phyloP scores from a whole-genome alignment of 306 rosid genomes.

The Sechiopsis laciniata region DNA sequence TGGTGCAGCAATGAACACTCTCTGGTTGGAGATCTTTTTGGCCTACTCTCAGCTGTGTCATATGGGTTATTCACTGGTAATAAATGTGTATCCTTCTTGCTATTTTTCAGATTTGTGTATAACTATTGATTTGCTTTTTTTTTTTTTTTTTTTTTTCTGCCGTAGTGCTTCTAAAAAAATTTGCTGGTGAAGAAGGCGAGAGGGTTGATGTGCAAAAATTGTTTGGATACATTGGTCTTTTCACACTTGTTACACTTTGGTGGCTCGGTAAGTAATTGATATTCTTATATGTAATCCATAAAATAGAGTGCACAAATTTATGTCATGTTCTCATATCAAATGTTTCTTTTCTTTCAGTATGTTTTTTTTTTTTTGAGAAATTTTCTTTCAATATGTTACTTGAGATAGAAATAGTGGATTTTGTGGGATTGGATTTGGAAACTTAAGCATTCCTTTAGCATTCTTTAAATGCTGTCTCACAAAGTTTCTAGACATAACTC shows the following conservation, averaged over 20 bases:
- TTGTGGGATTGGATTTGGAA: background rate
- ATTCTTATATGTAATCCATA: constrained; percentile 21
- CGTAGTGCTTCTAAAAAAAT: constrained; percentile 75
- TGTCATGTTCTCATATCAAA: constrained; percentile 14
- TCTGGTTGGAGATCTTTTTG: constrained; percentile 76
- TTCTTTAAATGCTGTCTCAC: background rate
- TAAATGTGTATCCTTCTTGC: constrained; percentile 21
- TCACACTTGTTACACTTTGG: constrained; percentile 77
- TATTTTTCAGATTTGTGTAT: constrained; percentile 4
- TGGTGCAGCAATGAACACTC: constrained; percentile 74
- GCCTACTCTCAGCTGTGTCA: constrained; percentile 86
- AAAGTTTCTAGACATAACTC: background rate
- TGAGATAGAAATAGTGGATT: background rate
- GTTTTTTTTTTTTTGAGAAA: too few relatives aligned
- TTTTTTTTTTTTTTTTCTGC: background rate
- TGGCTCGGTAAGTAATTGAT: constrained; percentile 67
- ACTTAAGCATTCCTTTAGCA: background rate
- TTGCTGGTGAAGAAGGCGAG: constrained; percentile 90
- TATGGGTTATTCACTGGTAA: constrained; percentile 90
- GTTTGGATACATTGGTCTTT: constrained; percentile 94
- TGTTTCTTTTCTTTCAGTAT: background rate
- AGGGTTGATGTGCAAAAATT: constrained; percentile 84
- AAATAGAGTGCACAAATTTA: background rate
- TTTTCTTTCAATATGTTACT: background rate
- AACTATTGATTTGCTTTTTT: constrained; percentile 17